Percentiles rank a stretch among this genome's conserved stretches.
Evolutionary conservation across 2,329 filamentous ascomycete species (phyloP).

Genomic region (Phialocephala subalpina): DNA sequence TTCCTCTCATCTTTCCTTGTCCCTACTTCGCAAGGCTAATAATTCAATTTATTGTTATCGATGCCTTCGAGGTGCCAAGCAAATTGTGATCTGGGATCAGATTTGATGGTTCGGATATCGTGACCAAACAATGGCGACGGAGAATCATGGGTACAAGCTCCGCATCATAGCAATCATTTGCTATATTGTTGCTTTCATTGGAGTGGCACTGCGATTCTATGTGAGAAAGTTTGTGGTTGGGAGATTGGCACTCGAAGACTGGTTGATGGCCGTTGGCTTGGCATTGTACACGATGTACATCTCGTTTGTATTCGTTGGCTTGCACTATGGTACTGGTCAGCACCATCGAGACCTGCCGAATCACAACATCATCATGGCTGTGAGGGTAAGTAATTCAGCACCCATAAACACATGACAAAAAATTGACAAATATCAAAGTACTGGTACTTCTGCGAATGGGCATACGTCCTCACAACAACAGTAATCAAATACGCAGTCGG

Average conservation of each 20-base stretch:
- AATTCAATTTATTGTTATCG: too few relatives aligned
- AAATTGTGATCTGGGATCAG: neutral
- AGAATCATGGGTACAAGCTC: conserved; percentile 5
- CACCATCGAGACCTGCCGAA: neutral
- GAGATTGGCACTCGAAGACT: neutral
- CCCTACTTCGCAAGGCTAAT: too few relatives aligned
- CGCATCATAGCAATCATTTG: neutral
- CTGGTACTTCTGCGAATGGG: conserved; percentile 10
- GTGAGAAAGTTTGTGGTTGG: conserved; percentile 1
- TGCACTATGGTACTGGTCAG: conserved; percentile 4
- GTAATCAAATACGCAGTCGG: neutral
- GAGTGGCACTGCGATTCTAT: neutral
- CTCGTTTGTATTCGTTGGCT: neutral
- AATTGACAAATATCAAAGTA: neutral
- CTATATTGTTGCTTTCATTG: neutral
- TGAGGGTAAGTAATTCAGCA: neutral
- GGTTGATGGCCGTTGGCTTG: neutral
- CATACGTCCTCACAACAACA: neutral
- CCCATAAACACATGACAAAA: neutral
- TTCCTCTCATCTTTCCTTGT: too few relatives aligned
- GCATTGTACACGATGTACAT: conserved; percentile 4
- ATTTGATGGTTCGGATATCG: too few relatives aligned
- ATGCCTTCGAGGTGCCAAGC: too few relatives aligned
- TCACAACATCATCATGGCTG: neutral
- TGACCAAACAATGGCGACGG: neutral